Conservation (phyloP, 805 yeast genomes). For the Metschnikowia lunata region DNA sequence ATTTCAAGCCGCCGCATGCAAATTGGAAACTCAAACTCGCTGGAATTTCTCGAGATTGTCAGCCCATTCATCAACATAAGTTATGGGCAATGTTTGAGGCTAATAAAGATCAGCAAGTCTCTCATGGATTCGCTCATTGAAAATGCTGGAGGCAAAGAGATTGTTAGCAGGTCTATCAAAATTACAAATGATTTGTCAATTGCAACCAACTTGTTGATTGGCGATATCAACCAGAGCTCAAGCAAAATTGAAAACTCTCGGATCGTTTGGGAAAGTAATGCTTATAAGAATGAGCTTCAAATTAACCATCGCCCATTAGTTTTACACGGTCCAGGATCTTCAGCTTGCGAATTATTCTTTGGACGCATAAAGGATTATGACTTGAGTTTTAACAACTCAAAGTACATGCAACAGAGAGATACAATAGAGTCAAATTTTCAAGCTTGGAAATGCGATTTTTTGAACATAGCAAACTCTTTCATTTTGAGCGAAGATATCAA, state of each 20-base stretch:
- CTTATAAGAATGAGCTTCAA: background rate
- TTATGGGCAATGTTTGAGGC: slow-evolving; percentile 29
- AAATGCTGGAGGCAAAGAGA: slow-evolving; percentile 23
- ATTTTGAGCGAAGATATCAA: slow-evolving; percentile 29
- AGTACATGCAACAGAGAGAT: background rate
- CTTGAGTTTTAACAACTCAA: slow-evolving; percentile 21
- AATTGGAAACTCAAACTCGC: background rate
- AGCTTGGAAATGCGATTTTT: slow-evolving; percentile 18
- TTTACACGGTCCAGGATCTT: slow-evolving; percentile 21
- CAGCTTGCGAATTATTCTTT: slow-evolving; percentile 20
- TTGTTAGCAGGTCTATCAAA: slow-evolving; percentile 27
- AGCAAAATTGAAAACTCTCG: background rate
- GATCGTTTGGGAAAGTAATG: slow-evolving; percentile 2
- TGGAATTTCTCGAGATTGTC: slow-evolving; percentile 10
- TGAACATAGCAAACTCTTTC: slow-evolving; percentile 22
- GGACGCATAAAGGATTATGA: slow-evolving; percentile 24
- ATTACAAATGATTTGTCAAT: slow-evolving; percentile 36
- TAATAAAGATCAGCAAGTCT: slow-evolving; percentile 34
- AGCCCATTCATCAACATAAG: slow-evolving; percentile 34
- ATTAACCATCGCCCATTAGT: background rate
- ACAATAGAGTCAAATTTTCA: slow-evolving; percentile 1
- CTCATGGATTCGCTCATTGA: slow-evolving; percentile 28
- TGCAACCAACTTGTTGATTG: slow-evolving; percentile 27
- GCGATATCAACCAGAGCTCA: slow-evolving; percentile 18
- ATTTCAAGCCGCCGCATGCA: slow-evolving; percentile 20